A percentile compares a stretch with the other conserved stretches of the same genome.
These are phyloP conservation scores for Wickerhamomyces rabaulensis DNA, from an alignment of 805 yeast species.

Conservation along the genomic window DNA sequence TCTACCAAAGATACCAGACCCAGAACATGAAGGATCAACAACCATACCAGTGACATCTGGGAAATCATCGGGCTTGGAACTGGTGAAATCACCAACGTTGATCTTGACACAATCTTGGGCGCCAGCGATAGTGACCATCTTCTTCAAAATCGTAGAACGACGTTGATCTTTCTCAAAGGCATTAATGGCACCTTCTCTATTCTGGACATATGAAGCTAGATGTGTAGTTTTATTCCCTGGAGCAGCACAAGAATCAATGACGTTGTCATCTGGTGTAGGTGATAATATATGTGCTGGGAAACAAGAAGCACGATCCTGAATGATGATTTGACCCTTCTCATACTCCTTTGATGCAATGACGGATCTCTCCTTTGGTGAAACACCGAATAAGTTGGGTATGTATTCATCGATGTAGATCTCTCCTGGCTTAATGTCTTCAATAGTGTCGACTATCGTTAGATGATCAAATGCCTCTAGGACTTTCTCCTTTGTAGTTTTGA, in stretches of 20 bases:
- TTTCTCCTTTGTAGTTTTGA: conserved; percentile 36
- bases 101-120: conserved; percentile 39
- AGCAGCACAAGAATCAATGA: conserved; percentile 95
- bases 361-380: conserved; percentile 63
- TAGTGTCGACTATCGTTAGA: conserved; percentile 35
- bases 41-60: conserved; percentile 70
- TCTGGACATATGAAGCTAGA: conserved; percentile 58
- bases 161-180: conserved; percentile 87
- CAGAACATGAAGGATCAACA: conserved; percentile 97
- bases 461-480: conserved; percentile 32
- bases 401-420: conserved; percentile 65
- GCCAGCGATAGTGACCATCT: conserved; percentile 79
- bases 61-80: conserved; percentile 45
- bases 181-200: conserved; percentile 39
- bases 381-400: conserved; percentile 75
- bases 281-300: conserved; percentile 85
- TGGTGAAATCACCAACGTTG: conserved; percentile 46
- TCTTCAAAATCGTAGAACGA: conserved; percentile 63
- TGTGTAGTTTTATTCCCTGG: conserved; percentile 99
- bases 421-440: conserved; percentile 46
- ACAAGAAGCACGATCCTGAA: conserved; percentile 96
- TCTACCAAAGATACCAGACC: conserved; percentile 92
- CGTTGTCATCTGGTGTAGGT: conserved; percentile 52
- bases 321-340: conserved; percentile 69
- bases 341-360: conserved; percentile 67